These are phyloP conservation scores for Mariannaea sp. DNA, from an alignment of 2,329 filamentous ascomycete species.

Conservation along the genomic window DNA sequence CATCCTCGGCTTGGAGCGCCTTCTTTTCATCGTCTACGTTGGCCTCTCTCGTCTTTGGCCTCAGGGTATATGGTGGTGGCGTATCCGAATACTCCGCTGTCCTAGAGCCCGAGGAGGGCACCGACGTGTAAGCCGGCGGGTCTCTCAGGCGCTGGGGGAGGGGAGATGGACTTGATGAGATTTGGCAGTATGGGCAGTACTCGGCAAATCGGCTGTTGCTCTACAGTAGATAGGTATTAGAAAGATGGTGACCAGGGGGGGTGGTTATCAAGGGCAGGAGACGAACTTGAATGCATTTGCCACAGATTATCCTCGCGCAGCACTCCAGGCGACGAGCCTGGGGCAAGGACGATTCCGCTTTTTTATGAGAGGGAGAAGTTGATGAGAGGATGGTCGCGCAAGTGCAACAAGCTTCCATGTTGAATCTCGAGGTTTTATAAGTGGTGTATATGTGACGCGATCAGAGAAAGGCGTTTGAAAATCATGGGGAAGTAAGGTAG, in stretches of 20 bases:
- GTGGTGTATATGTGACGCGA: not conserved
- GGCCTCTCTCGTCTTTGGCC: slow-evolving; percentile 2
- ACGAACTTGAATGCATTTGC: slow-evolving; percentile 67
- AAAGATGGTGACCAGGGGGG: not conserved
- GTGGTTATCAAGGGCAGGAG: slow-evolving; percentile 17
- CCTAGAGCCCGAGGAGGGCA: slow-evolving; percentile 38
- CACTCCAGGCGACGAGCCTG: slow-evolving; percentile 68
- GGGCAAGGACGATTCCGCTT: slow-evolving; percentile 58
- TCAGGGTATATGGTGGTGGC: slow-evolving; percentile 48
- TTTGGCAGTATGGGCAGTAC: slow-evolving; percentile 78
- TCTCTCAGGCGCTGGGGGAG: slow-evolving; percentile 67
- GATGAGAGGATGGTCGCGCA: slow-evolving; percentile 67
- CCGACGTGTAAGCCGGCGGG: slow-evolving; percentile 66
- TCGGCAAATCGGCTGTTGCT: slow-evolving; percentile 69
- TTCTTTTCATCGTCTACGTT: slow-evolving; percentile 34
- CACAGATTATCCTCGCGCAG: slow-evolving; percentile 73
- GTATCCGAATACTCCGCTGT: slow-evolving; percentile 36
- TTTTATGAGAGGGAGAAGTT: slow-evolving; percentile 59
- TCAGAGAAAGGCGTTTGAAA: slow-evolving; percentile 3
- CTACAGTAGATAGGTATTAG: slow-evolving; percentile 39
- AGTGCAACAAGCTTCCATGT: slow-evolving; percentile 66
- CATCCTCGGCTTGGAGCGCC: slow-evolving; percentile 30
- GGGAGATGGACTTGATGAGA: slow-evolving; percentile 62
- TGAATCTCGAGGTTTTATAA: slow-evolving; percentile 7
- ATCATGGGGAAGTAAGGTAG: too few relatives aligned